phyloP scores from a whole-genome alignment of 495 filamentous ascomycete species.

The Parachaetomium inaequale region DNA sequence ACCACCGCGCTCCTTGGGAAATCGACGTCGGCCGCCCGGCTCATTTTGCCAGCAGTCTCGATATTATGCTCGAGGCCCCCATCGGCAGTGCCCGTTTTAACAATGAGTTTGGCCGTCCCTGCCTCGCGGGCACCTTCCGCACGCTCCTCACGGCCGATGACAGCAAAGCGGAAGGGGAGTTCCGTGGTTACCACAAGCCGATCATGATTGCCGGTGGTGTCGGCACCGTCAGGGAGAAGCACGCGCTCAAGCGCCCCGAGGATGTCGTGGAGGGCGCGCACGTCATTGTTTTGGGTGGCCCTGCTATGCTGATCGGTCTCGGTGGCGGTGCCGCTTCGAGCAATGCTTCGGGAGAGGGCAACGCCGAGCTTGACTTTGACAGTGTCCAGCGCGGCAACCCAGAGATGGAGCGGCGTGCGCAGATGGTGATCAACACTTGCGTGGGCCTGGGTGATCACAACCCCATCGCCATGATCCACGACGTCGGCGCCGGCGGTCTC shows the following conservation, averaged over 20 bases:
- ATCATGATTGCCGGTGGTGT: conserved; percentile 98
- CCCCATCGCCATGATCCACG: conserved; percentile 94
- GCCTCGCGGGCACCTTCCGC: conserved; percentile 82
- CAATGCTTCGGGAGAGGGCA: conserved; percentile 81
- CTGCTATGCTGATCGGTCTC: conserved; percentile 95
- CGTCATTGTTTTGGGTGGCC: conserved; percentile 88
- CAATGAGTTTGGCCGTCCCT: conserved; percentile 97
- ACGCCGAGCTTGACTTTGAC: conserved; percentile 88
- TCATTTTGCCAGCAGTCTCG: conserved; percentile 87
- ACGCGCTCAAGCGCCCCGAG: conserved; percentile 76
- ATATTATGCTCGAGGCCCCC: conserved; percentile 96
- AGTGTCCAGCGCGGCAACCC: conserved; percentile 94
- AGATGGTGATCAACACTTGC: conserved; percentile 96
- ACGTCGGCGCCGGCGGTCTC: conserved; percentile 91
- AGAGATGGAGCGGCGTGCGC: conserved; percentile 89
- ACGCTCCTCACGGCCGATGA: conserved; percentile 69
- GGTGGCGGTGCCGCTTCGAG: conserved; percentile 94
- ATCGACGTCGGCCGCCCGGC: conserved; percentile 81
- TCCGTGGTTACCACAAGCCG: conserved; percentile 93
- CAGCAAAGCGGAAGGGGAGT: conserved; percentile 49
- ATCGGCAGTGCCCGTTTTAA: conserved; percentile 94
- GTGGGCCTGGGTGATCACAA: conserved; percentile 74
- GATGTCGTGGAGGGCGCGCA: conserved; percentile 78
- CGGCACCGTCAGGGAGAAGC: conserved; percentile 90
- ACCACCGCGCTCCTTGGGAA: conserved; percentile 79